phyloP scores from a whole-genome alignment of 805 yeast species.

The Candida glaebosa region DNA sequence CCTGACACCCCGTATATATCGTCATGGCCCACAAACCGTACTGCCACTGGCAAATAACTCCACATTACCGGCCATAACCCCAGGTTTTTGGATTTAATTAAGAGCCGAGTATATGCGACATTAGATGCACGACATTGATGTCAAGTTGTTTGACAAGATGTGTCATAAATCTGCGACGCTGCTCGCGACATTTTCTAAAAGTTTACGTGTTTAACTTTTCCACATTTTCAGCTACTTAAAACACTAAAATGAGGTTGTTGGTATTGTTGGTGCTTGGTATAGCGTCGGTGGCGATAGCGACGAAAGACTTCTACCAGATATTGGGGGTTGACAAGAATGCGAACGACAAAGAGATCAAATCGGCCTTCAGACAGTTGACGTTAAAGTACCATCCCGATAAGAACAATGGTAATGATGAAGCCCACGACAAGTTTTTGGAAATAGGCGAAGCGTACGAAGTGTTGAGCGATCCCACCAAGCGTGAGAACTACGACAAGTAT shows the following conservation, averaged over 20 bases:
- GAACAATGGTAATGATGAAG: slow-evolving; percentile 70
- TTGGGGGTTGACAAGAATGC: slow-evolving; percentile 71
- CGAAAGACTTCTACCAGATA: slow-evolving; percentile 52
- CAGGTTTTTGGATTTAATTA: neutral
- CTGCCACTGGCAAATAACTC: slow-evolving; percentile 17
- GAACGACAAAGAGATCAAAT: slow-evolving; percentile 74
- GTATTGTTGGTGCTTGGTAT: slow-evolving; percentile 5
- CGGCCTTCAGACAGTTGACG: slow-evolving; percentile 77
- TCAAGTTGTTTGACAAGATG: neutral
- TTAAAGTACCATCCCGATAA: slow-evolving; percentile 94
- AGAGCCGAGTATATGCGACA: too few species aligned
- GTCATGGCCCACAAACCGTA: slow-evolving; percentile 13
- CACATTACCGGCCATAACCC: slow-evolving; percentile 7
- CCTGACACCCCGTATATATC: slow-evolving; percentile 18
- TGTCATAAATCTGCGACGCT: neutral
- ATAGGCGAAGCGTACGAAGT: slow-evolving; percentile 93
- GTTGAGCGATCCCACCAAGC: slow-evolving; percentile 66
- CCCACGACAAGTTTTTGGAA: slow-evolving; percentile 83
- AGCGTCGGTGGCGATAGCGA: slow-evolving; percentile 12
- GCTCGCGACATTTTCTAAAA: neutral
- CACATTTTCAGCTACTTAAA: neutral
- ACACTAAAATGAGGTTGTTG: slow-evolving; percentile 4
- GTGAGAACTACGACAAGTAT: slow-evolving; percentile 63
- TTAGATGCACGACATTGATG: too few species aligned
- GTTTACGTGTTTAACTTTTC: slow-evolving; percentile 1